Percentiles rank a stretch among this genome's conserved stretches.
Evolutionary conservation across 176 grass and related monocot genomes (phyloP).

Genomic region (Triticum urartu): DNA sequence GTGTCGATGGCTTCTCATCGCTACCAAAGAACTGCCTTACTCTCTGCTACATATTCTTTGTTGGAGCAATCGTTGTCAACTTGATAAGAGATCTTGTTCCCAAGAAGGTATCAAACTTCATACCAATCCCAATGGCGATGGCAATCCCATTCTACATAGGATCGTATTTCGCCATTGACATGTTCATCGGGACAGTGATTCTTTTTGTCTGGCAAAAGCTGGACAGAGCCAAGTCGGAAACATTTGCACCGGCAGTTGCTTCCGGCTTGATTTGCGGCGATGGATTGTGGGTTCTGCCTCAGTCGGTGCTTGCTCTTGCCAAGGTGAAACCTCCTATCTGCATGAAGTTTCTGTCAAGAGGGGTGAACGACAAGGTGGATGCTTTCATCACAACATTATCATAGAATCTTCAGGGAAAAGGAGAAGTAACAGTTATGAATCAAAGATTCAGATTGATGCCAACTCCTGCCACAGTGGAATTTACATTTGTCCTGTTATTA

Average conservation of each 20-base stretch:
- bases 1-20: conserved; percentile 32
- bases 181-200: conserved; percentile 31
- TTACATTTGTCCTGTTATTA: not conserved
- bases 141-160: conserved; percentile 36
- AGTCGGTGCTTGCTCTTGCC: conserved; percentile 31
- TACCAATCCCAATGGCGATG: conserved; percentile 36
- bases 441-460: not conserved
- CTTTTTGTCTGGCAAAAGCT: conserved; percentile 33
- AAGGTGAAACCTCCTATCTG: conserved; percentile 39
- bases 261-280: conserved; percentile 33
- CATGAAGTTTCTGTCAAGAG: conserved; percentile 32
- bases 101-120: conserved; percentile 20
- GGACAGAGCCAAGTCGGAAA: conserved; percentile 22
- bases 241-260: conserved; percentile 24
- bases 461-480: no score
- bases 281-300: conserved; percentile 19
- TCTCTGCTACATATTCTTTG: conserved; percentile 12
- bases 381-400: conserved; percentile 4
- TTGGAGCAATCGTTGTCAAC: conserved; percentile 12
- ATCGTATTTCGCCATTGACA: conserved; percentile 34
- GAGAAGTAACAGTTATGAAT: not conserved
- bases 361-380: conserved; percentile 23
- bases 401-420: not conserved
- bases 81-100: conserved; percentile 33
- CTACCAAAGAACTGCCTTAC: conserved; percentile 32